Conservation (phyloP, 805 yeast species). For the Naumovozyma castellii region DNA sequence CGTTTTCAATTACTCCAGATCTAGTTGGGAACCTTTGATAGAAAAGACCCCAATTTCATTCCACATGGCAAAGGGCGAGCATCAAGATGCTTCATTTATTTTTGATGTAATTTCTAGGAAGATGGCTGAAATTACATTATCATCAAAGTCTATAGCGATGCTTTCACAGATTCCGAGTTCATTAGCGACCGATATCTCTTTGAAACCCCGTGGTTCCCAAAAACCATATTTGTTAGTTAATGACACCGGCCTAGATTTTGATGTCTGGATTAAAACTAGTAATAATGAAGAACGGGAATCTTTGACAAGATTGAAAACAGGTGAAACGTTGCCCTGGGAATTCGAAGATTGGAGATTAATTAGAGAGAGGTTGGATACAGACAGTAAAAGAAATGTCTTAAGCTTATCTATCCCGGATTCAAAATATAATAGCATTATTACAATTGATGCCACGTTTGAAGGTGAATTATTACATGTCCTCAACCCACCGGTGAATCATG, state of each 20-base stretch:
- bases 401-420: conserved; percentile 55
- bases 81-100: conserved; percentile 39
- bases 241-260: conserved; percentile 76
- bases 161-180: conserved; percentile 58
- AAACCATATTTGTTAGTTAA: conserved; percentile 75
- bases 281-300: conserved; percentile 20
- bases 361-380: conserved; percentile 68
- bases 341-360: conserved; percentile 89
- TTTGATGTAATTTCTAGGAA: conserved; percentile 70
- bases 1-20: conserved; percentile 77
- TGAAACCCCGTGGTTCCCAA: conserved; percentile 64
- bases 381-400: conserved; percentile 48
- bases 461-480: conserved; percentile 73
- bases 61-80: conserved; percentile 45
- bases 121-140: conserved; percentile 68
- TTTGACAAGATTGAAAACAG: conserved; percentile 35
- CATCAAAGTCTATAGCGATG: conserved; percentile 73
- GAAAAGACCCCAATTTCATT: conserved; percentile 80
- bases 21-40: conserved; percentile 90
- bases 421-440: conserved; percentile 42
- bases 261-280: conserved; percentile 65
- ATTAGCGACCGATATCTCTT: conserved; percentile 42
- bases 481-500: conserved; percentile 48
- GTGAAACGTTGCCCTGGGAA: conserved; percentile 64
- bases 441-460: conserved; percentile 64